These are phyloP conservation scores for Testicularia cyperi DNA, from an alignment of 1,284 basidiomycete species.

Conservation along the genomic window DNA sequence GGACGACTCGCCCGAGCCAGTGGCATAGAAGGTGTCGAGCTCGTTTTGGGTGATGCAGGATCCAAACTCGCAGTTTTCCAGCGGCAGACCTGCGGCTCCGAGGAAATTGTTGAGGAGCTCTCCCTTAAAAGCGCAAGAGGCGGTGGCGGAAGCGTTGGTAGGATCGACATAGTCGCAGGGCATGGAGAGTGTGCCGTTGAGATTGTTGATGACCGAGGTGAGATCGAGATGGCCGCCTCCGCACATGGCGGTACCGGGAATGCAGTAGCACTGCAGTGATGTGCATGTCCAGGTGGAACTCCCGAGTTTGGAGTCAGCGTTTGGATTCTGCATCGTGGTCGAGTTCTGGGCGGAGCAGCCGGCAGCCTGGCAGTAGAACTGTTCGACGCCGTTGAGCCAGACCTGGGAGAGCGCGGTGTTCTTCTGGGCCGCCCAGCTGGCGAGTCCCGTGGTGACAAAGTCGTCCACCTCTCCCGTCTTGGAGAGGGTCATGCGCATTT, in stretches of 20 bases:
- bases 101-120: constrained; percentile 38
- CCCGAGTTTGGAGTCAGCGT: constrained; percentile 10
- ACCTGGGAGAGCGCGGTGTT: constrained; percentile 41
- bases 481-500: constrained; percentile 40
- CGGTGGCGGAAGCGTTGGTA: constrained; percentile 13
- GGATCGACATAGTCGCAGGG: constrained; percentile 50
- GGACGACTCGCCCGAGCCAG: constrained; percentile 8
- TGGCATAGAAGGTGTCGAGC: constrained; percentile 29
- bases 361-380: constrained; percentile 51
- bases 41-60: constrained; percentile 39
- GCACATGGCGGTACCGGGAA: constrained; percentile 41
- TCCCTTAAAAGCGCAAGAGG: constrained; percentile 34
- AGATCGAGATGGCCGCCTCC: constrained; percentile 31
- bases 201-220: constrained; percentile 34
- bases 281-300: constrained; percentile 39
- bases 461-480: constrained; percentile 35
- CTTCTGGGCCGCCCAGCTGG: constrained; percentile 27
- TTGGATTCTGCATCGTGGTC: constrained; percentile 13
- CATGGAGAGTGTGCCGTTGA: constrained; percentile 42
- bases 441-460: constrained; percentile 31
- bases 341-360: constrained; percentile 35
- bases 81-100: constrained; percentile 36
- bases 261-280: constrained; percentile 45
- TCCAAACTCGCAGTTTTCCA: constrained; percentile 36
- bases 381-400: constrained; percentile 46